Conservation (phyloP, 768 basidiomycete genomes). For the Russula sp. region DNA sequence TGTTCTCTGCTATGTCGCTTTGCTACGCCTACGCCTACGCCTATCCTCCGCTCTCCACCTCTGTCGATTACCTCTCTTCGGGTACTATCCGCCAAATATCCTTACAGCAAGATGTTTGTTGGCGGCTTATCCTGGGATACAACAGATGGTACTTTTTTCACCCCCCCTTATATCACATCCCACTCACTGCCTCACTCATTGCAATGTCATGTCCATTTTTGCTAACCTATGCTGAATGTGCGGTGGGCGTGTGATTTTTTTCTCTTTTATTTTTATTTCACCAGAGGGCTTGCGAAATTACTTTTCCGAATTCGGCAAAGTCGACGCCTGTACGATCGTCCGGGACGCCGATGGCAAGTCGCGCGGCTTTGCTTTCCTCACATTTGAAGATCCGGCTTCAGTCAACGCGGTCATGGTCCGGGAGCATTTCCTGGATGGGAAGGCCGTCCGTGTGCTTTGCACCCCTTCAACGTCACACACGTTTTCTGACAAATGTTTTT, state of each 20-base stretch:
- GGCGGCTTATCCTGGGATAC: constrained; percentile 99
- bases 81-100: constrained; percentile 26
- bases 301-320: constrained; percentile 94
- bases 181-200: constrained; percentile 30
- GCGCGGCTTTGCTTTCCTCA: constrained; percentile 95
- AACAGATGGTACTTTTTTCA: constrained; percentile 83
- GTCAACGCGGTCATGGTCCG: constrained; percentile 96
- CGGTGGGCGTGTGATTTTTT: constrained; percentile 33
- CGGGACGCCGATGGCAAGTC: constrained; percentile 93
- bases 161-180: constrained; percentile 35
- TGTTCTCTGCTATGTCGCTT: constrained; percentile 29
- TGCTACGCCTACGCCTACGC: constrained; percentile 29
- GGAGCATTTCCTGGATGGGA: constrained; percentile 94
- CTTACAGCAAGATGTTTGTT: constrained; percentile 98
- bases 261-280: constrained; percentile 2
- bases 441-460: constrained; percentile 72
- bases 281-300: constrained; percentile 78
- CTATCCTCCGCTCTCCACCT: constrained; percentile 22
- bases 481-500: constrained; percentile 12
- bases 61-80: constrained; percentile 27
- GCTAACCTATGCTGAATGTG: constrained; percentile 46
- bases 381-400: constrained; percentile 88
- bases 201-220: constrained; percentile 36
- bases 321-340: constrained; percentile 99
- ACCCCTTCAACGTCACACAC: constrained; percentile 2